These are phyloP conservation scores for Begonia masoniana DNA, from an alignment of 306 rosid genomes.

Conservation along the genomic window DNA sequence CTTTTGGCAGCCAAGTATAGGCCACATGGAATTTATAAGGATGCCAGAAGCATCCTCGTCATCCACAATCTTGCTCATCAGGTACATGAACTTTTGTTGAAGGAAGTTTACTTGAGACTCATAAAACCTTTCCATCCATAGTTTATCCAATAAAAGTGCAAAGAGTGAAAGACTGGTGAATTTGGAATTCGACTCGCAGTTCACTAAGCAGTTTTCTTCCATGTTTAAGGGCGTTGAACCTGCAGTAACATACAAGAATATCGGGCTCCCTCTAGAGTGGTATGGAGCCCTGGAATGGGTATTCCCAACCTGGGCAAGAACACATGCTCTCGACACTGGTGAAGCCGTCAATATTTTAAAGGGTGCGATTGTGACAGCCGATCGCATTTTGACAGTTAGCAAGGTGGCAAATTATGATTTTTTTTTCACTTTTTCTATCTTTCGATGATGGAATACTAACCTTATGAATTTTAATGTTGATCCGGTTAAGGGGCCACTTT, in stretches of 20 bases:
- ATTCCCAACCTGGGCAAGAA: conserved; percentile 83
- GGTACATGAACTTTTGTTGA: conserved; percentile 26
- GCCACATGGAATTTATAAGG: conserved; percentile 65
- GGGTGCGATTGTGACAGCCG: conserved; percentile 84
- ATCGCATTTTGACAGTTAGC: conserved; percentile 82
- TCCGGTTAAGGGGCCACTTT: too few relatives aligned
- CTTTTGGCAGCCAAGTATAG: conserved; percentile 80
- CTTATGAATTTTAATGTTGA: background rate
- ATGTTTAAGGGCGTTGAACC: conserved; percentile 76
- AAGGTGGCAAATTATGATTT: conserved; percentile 30
- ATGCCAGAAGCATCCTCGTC: conserved; percentile 71
- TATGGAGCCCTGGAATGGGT: conserved; percentile 80
- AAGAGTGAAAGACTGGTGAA: too few relatives aligned
- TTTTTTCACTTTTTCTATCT: conserved; percentile 5
- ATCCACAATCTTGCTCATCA: conserved; percentile 87
- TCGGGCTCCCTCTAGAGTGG: conserved; percentile 83
- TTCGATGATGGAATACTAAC: conserved; percentile 2
- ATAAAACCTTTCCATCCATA: too few relatives aligned
- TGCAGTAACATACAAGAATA: conserved; percentile 46
- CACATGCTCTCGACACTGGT: conserved; percentile 84
- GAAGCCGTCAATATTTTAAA: conserved; percentile 80
- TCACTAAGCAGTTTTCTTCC: conserved; percentile 1
- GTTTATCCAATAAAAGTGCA: too few relatives aligned
- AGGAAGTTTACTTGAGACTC: too few relatives aligned
- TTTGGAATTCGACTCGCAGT: too few relatives aligned